These are phyloP conservation scores for Pythium volutum DNA, from an alignment of 352 stramenopile species.

Conservation along the genomic window DNA sequence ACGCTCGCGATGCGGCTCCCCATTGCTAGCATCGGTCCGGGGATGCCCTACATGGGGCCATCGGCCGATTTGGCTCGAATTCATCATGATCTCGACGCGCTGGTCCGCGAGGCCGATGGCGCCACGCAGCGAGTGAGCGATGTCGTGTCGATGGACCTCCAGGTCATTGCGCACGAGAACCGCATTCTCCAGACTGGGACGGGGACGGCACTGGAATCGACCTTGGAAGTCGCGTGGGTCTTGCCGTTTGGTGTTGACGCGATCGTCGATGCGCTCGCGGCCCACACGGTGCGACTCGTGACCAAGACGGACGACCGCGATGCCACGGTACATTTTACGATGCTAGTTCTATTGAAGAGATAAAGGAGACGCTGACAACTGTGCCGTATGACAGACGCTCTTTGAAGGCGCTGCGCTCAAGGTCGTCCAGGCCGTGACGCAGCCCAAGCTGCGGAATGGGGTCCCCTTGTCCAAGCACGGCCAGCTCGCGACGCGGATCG, in stretches of 20 bases:
- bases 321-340: not conserved
- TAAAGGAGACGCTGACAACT: too few species aligned
- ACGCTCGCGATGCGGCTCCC: not conserved
- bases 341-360: too few species aligned
- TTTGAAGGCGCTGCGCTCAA: not conserved
- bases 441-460: not conserved
- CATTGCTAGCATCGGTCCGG: too few species aligned
- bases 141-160: not conserved
- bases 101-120: not conserved
- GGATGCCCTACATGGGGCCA: not conserved
- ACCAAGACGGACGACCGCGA: not conserved
- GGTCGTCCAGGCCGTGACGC: not conserved
- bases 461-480: not conserved
- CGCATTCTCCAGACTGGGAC: not conserved
- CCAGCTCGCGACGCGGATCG: not conserved
- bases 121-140: not conserved
- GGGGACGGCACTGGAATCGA: not conserved
- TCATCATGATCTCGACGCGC: not conserved
- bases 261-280: not conserved
- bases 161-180: not conserved
- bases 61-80: not conserved
- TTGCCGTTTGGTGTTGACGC: not conserved
- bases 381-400: not conserved
- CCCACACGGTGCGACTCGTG: not conserved
- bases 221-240: not conserved